phyloP scores from a whole-genome alignment of 2,329 filamentous ascomycete genomes.

The Verticillium isaacii region DNA sequence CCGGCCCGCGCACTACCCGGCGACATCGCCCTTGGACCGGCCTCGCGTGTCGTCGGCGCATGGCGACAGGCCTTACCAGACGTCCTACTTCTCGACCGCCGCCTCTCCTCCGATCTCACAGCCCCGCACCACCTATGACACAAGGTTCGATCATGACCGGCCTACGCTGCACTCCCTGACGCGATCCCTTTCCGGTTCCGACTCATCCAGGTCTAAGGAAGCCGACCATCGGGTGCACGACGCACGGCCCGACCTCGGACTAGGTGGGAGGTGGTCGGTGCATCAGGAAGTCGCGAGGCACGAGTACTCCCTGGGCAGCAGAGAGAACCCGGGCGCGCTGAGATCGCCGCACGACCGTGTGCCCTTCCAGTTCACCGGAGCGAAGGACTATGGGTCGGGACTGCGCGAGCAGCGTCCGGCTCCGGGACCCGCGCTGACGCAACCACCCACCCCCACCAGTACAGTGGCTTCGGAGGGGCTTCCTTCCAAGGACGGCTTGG shows the following conservation, averaged over 20 bases:
- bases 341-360: constrained; percentile 28
- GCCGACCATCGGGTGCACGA: constrained; percentile 29
- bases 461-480: constrained; percentile 33
- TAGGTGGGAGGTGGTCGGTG: constrained; percentile 29
- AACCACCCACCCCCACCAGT: constrained; percentile 21
- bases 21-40: constrained; percentile 42
- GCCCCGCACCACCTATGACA: constrained; percentile 41
- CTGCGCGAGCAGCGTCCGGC: constrained; percentile 19
- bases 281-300: constrained; percentile 34
- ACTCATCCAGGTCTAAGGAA: constrained; percentile 40
- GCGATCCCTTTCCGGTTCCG: constrained; percentile 35
- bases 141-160: constrained; percentile 37
- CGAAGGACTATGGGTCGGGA: constrained; percentile 22
- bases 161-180: constrained; percentile 20
- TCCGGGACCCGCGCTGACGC: constrained; percentile 18
- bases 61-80: constrained; percentile 31
- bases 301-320: constrained; percentile 42
- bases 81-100: constrained; percentile 43
- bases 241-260: constrained; percentile 29
- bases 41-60: constrained; percentile 32
- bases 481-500: constrained; percentile 54
- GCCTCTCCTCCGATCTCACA: constrained; percentile 32
- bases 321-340: constrained; percentile 26
- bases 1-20: constrained; percentile 34
- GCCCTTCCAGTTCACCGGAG: constrained; percentile 29